Evolutionary conservation across 73 alveolate genomes (phyloP).

Genomic region (Diophrys sp.): DNA sequence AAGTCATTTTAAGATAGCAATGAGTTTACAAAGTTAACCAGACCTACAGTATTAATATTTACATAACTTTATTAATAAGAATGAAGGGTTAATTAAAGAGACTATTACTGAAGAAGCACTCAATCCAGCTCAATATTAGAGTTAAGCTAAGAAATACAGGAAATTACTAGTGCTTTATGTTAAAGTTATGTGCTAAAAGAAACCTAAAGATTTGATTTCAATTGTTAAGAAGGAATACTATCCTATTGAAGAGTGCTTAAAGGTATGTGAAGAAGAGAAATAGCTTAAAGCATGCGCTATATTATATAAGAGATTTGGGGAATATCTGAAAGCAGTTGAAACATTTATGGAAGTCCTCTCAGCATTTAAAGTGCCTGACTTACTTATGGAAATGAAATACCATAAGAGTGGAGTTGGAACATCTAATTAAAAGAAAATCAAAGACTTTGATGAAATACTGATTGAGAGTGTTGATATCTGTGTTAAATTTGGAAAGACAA

Average conservation of each 20-base stretch:
- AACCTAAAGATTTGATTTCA: background rate
- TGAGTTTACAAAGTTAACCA: background rate
- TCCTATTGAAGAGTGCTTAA: constrained; percentile 47
- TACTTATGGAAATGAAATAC: constrained; percentile 19
- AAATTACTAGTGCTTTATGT: background rate
- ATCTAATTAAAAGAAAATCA: background rate
- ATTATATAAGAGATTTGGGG: constrained; percentile 33
- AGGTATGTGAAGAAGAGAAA: constrained; percentile 9
- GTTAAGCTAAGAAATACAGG: constrained; percentile 18
- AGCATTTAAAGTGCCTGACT: constrained; percentile 16
- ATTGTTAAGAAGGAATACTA: constrained; percentile 24
- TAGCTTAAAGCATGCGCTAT: constrained; percentile 26
- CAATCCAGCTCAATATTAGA: constrained; percentile 4
- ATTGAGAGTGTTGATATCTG: constrained; percentile 25
- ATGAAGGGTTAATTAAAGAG: constrained; percentile 12
- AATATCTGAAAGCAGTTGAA: constrained; percentile 21
- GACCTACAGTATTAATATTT: constrained; percentile 20
- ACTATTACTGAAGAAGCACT: constrained; percentile 3
- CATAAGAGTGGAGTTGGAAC: background rate
- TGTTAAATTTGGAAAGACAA: constrained; percentile 25
- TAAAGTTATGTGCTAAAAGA: background rate
- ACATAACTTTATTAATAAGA: constrained; percentile 8
- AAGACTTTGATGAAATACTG: constrained; percentile 18
- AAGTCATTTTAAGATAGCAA: constrained; percentile 18
- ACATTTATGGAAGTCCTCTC: constrained; percentile 23